Percentiles rank a stretch among this genome's conserved stretches.
phyloP scores from a whole-genome alignment of 176 grass and related monocot genomes.

The Lolium rigidum region DNA sequence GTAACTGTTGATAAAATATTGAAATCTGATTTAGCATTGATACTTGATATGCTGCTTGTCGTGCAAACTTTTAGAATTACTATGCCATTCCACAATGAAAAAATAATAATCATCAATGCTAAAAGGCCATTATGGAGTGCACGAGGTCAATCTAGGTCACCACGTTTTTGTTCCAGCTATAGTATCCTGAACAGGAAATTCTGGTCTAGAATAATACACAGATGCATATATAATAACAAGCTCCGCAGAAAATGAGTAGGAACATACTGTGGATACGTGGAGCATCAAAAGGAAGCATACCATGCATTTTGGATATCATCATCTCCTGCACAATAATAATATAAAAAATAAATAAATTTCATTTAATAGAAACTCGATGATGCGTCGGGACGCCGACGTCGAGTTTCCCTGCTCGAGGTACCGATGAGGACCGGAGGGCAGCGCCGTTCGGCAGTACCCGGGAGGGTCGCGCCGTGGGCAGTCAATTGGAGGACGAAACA shows the following conservation, averaged over 20 bases:
- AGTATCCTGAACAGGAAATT: no score
- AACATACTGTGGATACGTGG: not conserved
- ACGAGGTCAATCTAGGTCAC: no score
- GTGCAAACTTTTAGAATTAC: constrained; percentile 3
- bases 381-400: not conserved
- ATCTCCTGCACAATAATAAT: not conserved
- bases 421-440: not conserved
- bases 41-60: constrained; percentile 1
- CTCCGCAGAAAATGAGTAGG: not conserved
- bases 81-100: not conserved
- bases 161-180: no score
- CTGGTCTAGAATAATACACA: no score
- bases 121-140: no score
- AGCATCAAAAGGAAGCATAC: not conserved
- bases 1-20: not conserved
- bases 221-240: no score
- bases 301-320: not conserved
- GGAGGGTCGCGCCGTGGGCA: no score
- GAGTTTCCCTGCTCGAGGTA: constrained; percentile 9
- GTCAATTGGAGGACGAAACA: no score
- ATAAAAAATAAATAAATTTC: no score
- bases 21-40: constrained; percentile 5
- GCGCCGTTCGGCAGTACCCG: no score
- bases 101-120: no score
- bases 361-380: not conserved